phyloP scores from a whole-genome alignment of 495 filamentous ascomycete genomes.

The Hypoxylon crocopeplum region DNA sequence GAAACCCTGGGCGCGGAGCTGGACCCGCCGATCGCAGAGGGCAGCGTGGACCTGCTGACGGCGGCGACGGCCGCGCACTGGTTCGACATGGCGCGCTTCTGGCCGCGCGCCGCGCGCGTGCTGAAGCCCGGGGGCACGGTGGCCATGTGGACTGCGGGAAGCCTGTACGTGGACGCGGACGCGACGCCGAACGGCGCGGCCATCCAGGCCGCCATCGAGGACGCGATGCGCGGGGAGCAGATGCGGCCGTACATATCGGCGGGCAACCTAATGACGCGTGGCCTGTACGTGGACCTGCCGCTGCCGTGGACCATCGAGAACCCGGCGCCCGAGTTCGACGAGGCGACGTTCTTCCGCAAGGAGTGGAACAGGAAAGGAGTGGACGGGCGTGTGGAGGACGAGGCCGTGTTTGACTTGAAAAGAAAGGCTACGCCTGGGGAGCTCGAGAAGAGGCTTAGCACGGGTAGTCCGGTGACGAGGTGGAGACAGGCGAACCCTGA shows the following conservation, averaged over 20 bases:
- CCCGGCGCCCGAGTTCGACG: conserved; percentile 51
- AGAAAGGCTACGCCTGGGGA: conserved; percentile 25
- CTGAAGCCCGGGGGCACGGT: conserved; percentile 64
- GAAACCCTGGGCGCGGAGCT: conserved; percentile 51
- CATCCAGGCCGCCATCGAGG: conserved; percentile 42
- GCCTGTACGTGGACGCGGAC: not conserved
- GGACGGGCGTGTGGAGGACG: not conserved
- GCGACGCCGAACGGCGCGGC: conserved; percentile 41
- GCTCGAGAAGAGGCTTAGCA: conserved; percentile 44
- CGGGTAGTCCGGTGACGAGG: conserved; percentile 52
- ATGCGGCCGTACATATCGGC: conserved; percentile 45
- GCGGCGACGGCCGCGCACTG: conserved; percentile 64
- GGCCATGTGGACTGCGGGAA: conserved; percentile 54
- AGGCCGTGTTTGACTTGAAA: conserved; percentile 34
- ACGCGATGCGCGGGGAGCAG: conserved; percentile 35
- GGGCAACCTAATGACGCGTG: conserved; percentile 47
- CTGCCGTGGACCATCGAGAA: conserved; percentile 58
- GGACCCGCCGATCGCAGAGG: conserved; percentile 15
- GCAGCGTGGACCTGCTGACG: conserved; percentile 59
- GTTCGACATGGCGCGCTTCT: conserved; percentile 69
- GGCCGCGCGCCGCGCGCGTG: conserved; percentile 61
- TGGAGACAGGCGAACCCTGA: conserved; percentile 56
- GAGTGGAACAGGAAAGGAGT: conserved; percentile 42
- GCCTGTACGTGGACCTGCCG: conserved; percentile 51
- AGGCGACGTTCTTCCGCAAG: conserved; percentile 44